Percentiles rank a stretch among this genome's conserved stretches.
These are phyloP conservation scores for Sisymbrium irio DNA, from an alignment of 345 rosid genomes.

Conservation along the genomic window DNA sequence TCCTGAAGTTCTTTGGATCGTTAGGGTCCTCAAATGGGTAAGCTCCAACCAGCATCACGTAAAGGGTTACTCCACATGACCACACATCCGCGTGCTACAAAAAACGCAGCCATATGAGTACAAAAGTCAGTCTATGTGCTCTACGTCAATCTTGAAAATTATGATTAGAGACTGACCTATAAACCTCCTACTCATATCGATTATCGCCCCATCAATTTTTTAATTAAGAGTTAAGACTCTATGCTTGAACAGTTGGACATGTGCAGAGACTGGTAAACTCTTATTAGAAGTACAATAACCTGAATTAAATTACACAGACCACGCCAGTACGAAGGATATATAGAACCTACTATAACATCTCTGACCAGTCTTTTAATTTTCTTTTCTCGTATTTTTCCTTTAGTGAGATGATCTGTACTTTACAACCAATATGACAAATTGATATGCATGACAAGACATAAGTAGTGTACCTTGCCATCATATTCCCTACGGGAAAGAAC, in stretches of 20 bases:
- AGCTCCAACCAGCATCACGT: slow-evolving; percentile 91
- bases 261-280: not conserved
- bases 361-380: not conserved
- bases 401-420: not conserved
- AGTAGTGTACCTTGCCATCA: slow-evolving; percentile 64
- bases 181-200: not conserved
- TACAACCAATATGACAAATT: not conserved
- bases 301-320: not conserved
- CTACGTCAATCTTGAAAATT: not conserved
- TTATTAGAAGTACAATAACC: not conserved
- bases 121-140: not conserved
- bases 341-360: not conserved
- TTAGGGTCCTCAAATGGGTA: slow-evolving; percentile 92
- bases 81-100: slow-evolving; percentile 88
- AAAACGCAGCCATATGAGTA: slow-evolving; percentile 4
- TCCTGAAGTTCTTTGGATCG: slow-evolving; percentile 85
- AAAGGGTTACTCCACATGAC: slow-evolving; percentile 95
- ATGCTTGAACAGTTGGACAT: not conserved
- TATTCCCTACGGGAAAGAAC: slow-evolving; percentile 80
- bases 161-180: slow-evolving; percentile 7
- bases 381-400: not conserved
- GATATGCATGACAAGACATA: not conserved
- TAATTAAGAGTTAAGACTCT: not conserved
- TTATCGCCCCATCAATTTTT: not conserved
- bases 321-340: not conserved